Conservation (phyloP, 768 basidiomycete species). For the Boletus sp. region DNA sequence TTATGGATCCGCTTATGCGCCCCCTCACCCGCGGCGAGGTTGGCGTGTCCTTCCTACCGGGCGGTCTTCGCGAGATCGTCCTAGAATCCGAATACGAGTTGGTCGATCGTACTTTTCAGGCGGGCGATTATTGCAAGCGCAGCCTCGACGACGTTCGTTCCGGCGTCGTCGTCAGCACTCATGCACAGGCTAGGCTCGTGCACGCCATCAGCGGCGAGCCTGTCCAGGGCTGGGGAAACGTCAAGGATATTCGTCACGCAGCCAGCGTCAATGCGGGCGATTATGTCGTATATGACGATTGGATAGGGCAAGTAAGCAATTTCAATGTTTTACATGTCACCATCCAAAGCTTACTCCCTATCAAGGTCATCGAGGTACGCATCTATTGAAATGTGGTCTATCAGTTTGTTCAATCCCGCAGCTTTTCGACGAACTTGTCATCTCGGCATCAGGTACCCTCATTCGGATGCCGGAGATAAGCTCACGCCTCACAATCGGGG, state of each 20-base stretch:
- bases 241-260: conserved; percentile 54
- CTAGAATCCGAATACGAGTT: conserved; percentile 65
- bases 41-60: conserved; percentile 67
- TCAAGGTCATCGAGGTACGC: conserved; percentile 73
- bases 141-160: conserved; percentile 69
- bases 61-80: conserved; percentile 61
- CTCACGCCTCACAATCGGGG: conserved; percentile 71
- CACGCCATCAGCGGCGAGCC: conserved; percentile 67
- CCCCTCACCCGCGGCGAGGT: conserved; percentile 77
- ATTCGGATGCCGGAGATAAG: conserved; percentile 75
- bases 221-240: conserved; percentile 60
- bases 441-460: conserved; percentile 66
- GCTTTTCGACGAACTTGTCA: conserved; percentile 81
- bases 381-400: not conserved
- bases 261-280: conserved; percentile 71
- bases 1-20: conserved; percentile 70
- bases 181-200: conserved; percentile 62
- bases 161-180: conserved; percentile 66
- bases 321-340: conserved; percentile 5
- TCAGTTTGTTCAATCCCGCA: conserved; percentile 30
- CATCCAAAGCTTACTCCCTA: conserved; percentile 10
- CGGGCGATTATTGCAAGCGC: conserved; percentile 81
- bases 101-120: conserved; percentile 72
- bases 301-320: conserved; percentile 79
- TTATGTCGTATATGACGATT: conserved; percentile 78